Evolutionary conservation across 2,329 filamentous ascomycete genomes (phyloP).

Genomic region (Microdochium bolleyi): DNA sequence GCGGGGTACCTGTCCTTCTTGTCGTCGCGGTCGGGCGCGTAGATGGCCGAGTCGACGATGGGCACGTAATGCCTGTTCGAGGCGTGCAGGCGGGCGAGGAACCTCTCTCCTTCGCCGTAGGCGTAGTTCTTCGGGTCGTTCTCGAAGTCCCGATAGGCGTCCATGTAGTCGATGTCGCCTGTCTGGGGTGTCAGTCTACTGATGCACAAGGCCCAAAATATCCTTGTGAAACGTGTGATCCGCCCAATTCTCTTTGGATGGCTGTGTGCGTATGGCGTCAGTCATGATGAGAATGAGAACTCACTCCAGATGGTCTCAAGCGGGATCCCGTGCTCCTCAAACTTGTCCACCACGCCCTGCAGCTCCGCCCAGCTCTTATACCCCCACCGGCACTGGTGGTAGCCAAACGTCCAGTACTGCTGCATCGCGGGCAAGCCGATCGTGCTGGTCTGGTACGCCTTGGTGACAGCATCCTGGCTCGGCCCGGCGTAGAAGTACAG

Average conservation of each 20-base stretch:
- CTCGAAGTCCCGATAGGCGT: slow-evolving; percentile 52
- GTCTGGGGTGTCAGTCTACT: slow-evolving; percentile 35
- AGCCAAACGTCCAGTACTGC: slow-evolving; percentile 75
- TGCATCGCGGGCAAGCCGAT: slow-evolving; percentile 70
- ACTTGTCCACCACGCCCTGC: slow-evolving; percentile 59
- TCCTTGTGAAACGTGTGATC: background rate
- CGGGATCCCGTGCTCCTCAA: slow-evolving; percentile 56
- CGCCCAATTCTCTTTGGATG: background rate
- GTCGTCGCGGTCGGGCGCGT: slow-evolving; percentile 65
- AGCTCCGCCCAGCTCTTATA: slow-evolving; percentile 66
- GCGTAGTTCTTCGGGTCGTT: slow-evolving; percentile 50
- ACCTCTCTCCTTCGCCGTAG: slow-evolving; percentile 47
- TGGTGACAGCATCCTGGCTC: slow-evolving; percentile 57
- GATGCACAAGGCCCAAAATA: background rate
- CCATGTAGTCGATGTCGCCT: slow-evolving; percentile 69
- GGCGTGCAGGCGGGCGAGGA: slow-evolving; percentile 54
- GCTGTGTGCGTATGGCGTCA: background rate
- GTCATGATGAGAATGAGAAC: slow-evolving; percentile 5
- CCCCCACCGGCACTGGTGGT: slow-evolving; percentile 78
- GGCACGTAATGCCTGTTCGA: slow-evolving; percentile 62
- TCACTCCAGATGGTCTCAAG: slow-evolving; percentile 64
- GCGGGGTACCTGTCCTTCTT: slow-evolving; percentile 53
- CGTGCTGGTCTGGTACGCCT: slow-evolving; percentile 59
- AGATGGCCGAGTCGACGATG: slow-evolving; percentile 66
- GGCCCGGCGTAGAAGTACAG: slow-evolving; percentile 74